phyloP scores from a whole-genome alignment of 176 grass and related monocot genomes.

The Oryza glumipatula region DNA sequence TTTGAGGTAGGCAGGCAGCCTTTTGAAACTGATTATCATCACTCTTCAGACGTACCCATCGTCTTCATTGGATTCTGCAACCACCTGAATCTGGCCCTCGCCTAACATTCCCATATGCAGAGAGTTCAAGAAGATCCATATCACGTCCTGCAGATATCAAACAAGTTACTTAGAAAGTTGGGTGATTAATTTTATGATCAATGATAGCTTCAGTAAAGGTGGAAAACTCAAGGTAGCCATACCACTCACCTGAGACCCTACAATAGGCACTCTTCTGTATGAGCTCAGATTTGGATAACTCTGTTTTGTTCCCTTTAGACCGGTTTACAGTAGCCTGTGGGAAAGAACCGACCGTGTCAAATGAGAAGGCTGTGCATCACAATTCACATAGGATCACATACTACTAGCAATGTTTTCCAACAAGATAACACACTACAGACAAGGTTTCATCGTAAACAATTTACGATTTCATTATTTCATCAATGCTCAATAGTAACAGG shows the following conservation, averaged over 20 bases:
- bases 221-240: background rate
- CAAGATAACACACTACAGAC: background rate
- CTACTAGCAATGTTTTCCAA: background rate
- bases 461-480: background rate
- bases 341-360: slow-evolving; percentile 18
- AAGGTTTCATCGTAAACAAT: background rate
- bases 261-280: slow-evolving; percentile 94
- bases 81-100: slow-evolving; percentile 75
- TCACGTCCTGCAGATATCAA: slow-evolving; percentile 63
- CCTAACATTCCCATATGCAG: slow-evolving; percentile 85
- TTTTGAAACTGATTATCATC: slow-evolving; percentile 18
- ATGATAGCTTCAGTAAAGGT: slow-evolving; percentile 1
- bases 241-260: slow-evolving; percentile 81
- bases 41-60: slow-evolving; percentile 32
- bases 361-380: background rate
- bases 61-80: slow-evolving; percentile 90
- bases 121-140: slow-evolving; percentile 96
- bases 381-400: slow-evolving; percentile 8
- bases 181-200: slow-evolving; percentile 3
- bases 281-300: slow-evolving; percentile 87
- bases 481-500: background rate
- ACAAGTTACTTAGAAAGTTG: slow-evolving; percentile 34
- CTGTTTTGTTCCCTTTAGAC: slow-evolving; percentile 94
- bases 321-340: slow-evolving; percentile 86
- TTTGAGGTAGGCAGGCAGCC: slow-evolving; percentile 8